A percentile compares a stretch with the other conserved stretches of the same genome.
These are phyloP conservation scores for Peronospora farinosa DNA, from an alignment of 352 stramenopile species.

Conservation along the genomic window DNA sequence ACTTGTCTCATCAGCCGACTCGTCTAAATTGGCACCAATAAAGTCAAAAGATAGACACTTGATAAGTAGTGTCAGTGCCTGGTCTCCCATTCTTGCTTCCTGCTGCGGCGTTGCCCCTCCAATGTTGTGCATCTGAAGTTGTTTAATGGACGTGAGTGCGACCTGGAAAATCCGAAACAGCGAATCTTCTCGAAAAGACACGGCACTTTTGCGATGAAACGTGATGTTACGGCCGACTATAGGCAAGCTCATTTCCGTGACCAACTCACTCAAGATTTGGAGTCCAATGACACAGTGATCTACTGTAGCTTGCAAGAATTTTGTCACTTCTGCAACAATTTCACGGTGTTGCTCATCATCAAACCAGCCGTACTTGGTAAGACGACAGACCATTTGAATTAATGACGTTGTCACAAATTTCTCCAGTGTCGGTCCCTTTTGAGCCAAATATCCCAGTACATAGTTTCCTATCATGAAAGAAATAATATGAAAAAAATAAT, in stretches of 20 bases:
- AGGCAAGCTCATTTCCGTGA: conserved; percentile 97
- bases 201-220: conserved; percentile 96
- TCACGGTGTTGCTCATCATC: conserved; percentile 95
- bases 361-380: conserved; percentile 99
- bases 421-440: conserved; percentile 91
- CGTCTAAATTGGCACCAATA: conserved; percentile 97
- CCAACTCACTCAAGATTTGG: conserved; percentile 96
- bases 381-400: conserved; percentile 95
- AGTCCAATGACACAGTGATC: conserved; percentile 97
- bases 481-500: conserved; percentile 31
- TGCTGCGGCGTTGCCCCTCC: conserved; percentile 73
- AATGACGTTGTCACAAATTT: conserved; percentile 93
- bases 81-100: conserved; percentile 90
- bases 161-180: conserved; percentile 96
- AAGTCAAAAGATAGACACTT: conserved; percentile 98
- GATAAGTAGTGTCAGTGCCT: conserved; percentile 88
- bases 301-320: conserved; percentile 95
- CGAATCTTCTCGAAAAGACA: conserved; percentile 95
- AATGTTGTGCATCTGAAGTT: conserved; percentile 90
- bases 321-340: conserved; percentile 95
- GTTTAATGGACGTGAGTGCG: conserved; percentile 92
- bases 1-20: conserved; percentile 95
- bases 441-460: conserved; percentile 94
- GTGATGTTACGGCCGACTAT: conserved; percentile 92
- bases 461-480: conserved; percentile 85